phyloP scores from a whole-genome alignment of 2,329 filamentous ascomycete genomes.

The Catunica adiposa region DNA sequence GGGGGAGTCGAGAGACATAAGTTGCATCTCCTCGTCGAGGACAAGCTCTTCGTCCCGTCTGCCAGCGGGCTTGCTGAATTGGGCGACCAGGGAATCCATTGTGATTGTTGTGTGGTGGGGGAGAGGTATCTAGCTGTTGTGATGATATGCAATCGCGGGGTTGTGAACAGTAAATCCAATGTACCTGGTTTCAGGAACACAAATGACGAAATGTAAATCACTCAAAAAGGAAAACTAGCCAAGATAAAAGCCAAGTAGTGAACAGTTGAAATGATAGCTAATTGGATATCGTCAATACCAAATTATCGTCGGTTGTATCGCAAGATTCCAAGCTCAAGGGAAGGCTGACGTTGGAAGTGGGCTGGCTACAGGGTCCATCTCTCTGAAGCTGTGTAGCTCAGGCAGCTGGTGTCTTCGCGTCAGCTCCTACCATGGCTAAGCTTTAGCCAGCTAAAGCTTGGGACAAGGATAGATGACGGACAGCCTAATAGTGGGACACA shows the following conservation, averaged over 20 bases:
- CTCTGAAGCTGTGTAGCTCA: background rate
- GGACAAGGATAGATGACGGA: background rate
- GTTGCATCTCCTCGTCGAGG: conserved; percentile 58
- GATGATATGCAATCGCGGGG: background rate
- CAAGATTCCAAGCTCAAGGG: background rate
- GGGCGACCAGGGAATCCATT: conserved; percentile 89
- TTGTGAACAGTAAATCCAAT: too few species aligned
- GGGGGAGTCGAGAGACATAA: conserved; percentile 41
- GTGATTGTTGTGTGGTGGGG: conserved; percentile 17
- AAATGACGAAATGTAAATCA: background rate
- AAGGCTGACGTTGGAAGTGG: conserved; percentile 8
- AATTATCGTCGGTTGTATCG: background rate
- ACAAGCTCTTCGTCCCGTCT: conserved; percentile 45
- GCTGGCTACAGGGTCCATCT: background rate
- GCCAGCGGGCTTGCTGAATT: conserved; percentile 68
- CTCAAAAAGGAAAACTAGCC: background rate
- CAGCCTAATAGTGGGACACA: background rate
- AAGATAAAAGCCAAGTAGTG: background rate
- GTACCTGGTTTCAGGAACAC: background rate
- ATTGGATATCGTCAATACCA: background rate
- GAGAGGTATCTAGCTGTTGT: background rate
- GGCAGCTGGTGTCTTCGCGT: conserved; percentile 16
- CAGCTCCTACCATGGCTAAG: conserved; percentile 9
- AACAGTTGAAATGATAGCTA: background rate
- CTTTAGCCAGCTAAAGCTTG: background rate